Conservation (phyloP, 2,329 filamentous ascomycete species). For the Colletotrichum caudatum region DNA sequence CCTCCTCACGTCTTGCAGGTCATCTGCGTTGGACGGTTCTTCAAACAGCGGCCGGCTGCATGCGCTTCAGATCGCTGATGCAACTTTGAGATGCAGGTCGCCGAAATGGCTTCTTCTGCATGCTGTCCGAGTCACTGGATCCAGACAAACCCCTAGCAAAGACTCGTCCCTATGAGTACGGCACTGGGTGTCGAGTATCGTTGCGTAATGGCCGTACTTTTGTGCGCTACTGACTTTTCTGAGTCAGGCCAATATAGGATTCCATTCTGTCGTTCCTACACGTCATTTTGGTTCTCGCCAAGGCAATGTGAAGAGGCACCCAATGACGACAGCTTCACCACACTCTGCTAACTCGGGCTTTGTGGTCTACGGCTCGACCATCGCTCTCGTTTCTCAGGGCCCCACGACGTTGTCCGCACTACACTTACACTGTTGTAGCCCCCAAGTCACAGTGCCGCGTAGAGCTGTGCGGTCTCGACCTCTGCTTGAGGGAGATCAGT, state of each 20-base stretch:
- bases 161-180: background rate
- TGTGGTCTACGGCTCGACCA: background rate
- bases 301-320: too few relatives aligned
- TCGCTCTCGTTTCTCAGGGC: background rate
- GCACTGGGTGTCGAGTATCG: background rate
- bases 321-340: background rate
- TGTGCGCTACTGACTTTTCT: too few relatives aligned
- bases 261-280: background rate
- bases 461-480: background rate
- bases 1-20: background rate
- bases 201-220: background rate
- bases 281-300: background rate
- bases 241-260: background rate
- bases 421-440: too few relatives aligned
- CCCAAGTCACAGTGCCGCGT: background rate
- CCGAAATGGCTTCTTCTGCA: slow-evolving; percentile 33
- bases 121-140: slow-evolving; percentile 35
- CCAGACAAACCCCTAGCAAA: background rate
- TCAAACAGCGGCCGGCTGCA: slow-evolving; percentile 27
- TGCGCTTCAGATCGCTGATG: slow-evolving; percentile 25
- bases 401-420: background rate
- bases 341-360: background rate
- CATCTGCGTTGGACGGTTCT: background rate
- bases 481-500: background rate
- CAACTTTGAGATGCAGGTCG: slow-evolving; percentile 16